A percentile compares a stretch with the other conserved stretches of the same genome.
These are phyloP conservation scores for Lepiota brunneoincarnata DNA, from an alignment of 768 basidiomycete species.

Conservation along the genomic window DNA sequence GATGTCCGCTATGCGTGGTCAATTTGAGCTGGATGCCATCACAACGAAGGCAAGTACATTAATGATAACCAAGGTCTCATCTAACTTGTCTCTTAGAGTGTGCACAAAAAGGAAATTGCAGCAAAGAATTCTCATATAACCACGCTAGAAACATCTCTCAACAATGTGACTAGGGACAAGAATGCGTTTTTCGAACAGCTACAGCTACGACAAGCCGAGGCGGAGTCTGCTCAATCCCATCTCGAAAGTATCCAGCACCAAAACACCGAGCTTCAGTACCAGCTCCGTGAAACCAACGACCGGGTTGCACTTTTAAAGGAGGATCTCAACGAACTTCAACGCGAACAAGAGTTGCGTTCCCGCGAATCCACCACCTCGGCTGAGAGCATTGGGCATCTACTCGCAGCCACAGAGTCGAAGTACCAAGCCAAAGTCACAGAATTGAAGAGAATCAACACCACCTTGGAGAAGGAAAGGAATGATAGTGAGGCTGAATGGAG, in stretches of 20 bases:
- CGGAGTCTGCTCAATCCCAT: conserved; percentile 79
- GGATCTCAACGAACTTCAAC: conserved; percentile 62
- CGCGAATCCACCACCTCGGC: conserved; percentile 46
- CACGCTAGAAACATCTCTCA: conserved; percentile 68
- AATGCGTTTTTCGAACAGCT: conserved; percentile 81
- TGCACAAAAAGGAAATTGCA: conserved; percentile 66
- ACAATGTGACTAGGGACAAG: conserved; percentile 70
- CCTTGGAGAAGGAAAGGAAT: conserved; percentile 77
- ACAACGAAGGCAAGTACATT: conserved; percentile 59
- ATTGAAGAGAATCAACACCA: conserved; percentile 57
- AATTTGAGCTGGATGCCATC: conserved; percentile 76
- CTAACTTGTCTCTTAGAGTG: conserved; percentile 41
- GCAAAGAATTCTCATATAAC: conserved; percentile 59
- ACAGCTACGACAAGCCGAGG: conserved; percentile 85
- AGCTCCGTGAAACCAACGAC: conserved; percentile 78
- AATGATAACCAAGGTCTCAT: conserved; percentile 1
- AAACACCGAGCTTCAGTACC: conserved; percentile 83
- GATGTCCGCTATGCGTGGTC: conserved; percentile 54
- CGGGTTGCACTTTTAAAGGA: conserved; percentile 68
- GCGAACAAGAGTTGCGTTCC: conserved; percentile 49
- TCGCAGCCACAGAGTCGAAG: conserved; percentile 72
- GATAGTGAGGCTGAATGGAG: conserved; percentile 92
- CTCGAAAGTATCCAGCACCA: conserved; percentile 74
- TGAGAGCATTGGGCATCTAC: conserved; percentile 68
- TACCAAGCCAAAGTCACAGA: conserved; percentile 77